Percentiles rank a stretch among this genome's conserved stretches.
Conservation (phyloP, 2,329 filamentous ascomycete species). For the Monosporascus sp. region DNA sequence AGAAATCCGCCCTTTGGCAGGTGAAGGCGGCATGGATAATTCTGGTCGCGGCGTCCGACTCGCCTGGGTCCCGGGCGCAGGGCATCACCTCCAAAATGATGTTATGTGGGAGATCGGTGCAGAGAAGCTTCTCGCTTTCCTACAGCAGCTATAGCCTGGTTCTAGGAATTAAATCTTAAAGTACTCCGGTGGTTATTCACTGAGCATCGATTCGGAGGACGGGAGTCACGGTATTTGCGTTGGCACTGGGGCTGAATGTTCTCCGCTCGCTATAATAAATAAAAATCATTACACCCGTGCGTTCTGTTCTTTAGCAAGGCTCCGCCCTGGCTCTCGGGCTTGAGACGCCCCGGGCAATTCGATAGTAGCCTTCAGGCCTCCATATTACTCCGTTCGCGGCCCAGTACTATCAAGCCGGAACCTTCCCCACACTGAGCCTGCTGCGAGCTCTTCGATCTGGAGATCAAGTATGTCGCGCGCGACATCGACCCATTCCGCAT, state of each 20-base stretch:
- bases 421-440: constrained; percentile 4
- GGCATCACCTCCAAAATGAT: constrained; percentile 51
- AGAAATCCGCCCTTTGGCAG: constrained; percentile 7
- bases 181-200: too few relatives aligned
- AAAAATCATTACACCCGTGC: background rate
- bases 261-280: too few relatives aligned
- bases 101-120: constrained; percentile 42
- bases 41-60: constrained; percentile 33
- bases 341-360: background rate
- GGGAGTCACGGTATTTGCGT: too few relatives aligned
- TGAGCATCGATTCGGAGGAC: too few relatives aligned
- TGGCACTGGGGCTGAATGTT: too few relatives aligned
- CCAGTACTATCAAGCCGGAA: constrained; percentile 7
- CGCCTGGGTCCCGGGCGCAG: constrained; percentile 37
- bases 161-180: too few relatives aligned
- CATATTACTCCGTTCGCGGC: background rate
- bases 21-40: constrained; percentile 20
- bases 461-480: constrained; percentile 4
- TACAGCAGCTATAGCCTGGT: constrained; percentile 22
- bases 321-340: background rate
- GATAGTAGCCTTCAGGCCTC: background rate
- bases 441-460: constrained; percentile 8
- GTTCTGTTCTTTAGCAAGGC: background rate
- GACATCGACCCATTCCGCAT: constrained; percentile 19
- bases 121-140: constrained; percentile 37